Conservation (phyloP, 1,284 basidiomycete genomes). For the Ganoderma lingzhi region DNA sequence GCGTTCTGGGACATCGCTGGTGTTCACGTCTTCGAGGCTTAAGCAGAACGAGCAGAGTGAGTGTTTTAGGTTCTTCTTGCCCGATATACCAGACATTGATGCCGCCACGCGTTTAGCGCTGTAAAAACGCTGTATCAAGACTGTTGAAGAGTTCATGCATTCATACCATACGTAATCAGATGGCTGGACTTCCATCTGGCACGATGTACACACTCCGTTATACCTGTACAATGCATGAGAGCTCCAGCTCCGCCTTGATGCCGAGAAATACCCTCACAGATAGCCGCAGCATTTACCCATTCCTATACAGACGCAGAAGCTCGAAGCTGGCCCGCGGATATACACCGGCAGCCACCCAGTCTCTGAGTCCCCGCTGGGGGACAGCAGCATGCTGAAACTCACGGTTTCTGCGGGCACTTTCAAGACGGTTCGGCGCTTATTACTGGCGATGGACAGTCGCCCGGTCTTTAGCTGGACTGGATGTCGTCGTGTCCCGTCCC, state of each 20-base stretch:
- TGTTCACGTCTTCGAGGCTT: constrained; percentile 39
- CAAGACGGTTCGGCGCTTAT: no score
- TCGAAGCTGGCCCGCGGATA: no score
- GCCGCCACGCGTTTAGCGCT: constrained; percentile 23
- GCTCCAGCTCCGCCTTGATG: constrained; percentile 24
- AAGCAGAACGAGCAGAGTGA: constrained; percentile 20
- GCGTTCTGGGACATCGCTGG: constrained; percentile 57
- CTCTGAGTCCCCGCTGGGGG: no score
- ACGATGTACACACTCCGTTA: neutral
- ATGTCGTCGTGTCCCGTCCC: no score
- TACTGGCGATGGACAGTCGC: no score
- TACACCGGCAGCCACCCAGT: no score
- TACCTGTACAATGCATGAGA: constrained; percentile 23
- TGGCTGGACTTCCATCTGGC: constrained; percentile 19
- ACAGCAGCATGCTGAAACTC: no score
- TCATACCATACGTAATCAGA: constrained; percentile 10
- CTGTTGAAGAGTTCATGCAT: constrained; percentile 1
- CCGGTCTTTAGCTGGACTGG: no score
- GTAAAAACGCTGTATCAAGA: constrained; percentile 16
- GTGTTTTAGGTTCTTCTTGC: neutral
- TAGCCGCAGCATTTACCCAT: neutral
- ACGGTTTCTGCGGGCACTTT: no score
- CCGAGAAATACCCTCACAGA: neutral
- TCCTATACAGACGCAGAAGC: neutral
- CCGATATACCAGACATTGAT: neutral